These are phyloP conservation scores for Alternaria ventricosa DNA, from an alignment of 2,329 filamentous ascomycete genomes.

Conservation along the genomic window DNA sequence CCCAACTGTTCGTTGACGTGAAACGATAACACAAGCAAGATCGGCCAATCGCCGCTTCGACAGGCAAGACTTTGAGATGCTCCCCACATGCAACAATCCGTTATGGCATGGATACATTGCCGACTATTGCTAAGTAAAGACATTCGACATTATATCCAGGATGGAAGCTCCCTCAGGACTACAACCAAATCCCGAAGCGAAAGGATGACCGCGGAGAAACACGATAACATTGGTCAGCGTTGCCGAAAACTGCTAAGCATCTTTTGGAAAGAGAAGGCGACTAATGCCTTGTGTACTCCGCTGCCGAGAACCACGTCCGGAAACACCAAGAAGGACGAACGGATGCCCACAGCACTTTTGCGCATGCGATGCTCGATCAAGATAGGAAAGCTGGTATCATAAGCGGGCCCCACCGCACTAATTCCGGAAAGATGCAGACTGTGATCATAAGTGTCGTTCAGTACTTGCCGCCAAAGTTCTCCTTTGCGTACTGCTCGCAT, in stretches of 20 bases:
- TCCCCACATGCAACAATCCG: slow-evolving; percentile 24
- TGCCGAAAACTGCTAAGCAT: slow-evolving; percentile 19
- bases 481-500: slow-evolving; percentile 93
- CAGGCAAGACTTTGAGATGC: slow-evolving; percentile 17
- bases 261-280: slow-evolving; percentile 25
- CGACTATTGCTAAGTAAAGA: slow-evolving; percentile 29
- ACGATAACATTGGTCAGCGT: slow-evolving; percentile 12
- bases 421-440: slow-evolving; percentile 46
- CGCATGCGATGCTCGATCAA: slow-evolving; percentile 38
- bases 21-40: slow-evolving; percentile 30
- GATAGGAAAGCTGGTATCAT: slow-evolving; percentile 49
- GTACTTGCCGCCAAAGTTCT: slow-evolving; percentile 74
- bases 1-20: slow-evolving; percentile 26
- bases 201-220: slow-evolving; percentile 15
- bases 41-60: slow-evolving; percentile 29
- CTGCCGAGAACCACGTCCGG: slow-evolving; percentile 32
- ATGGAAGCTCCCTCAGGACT: slow-evolving; percentile 16
- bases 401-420: slow-evolving; percentile 37
- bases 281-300: slow-evolving; percentile 28
- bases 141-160: slow-evolving; percentile 30
- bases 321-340: slow-evolving; percentile 37
- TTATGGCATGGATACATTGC: slow-evolving; percentile 23
- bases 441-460: slow-evolving; percentile 51
- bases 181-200: slow-evolving; percentile 21
- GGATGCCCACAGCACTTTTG: slow-evolving; percentile 37